phyloP scores from a whole-genome alignment of 306 rosid species.

The Quercus dentata region DNA sequence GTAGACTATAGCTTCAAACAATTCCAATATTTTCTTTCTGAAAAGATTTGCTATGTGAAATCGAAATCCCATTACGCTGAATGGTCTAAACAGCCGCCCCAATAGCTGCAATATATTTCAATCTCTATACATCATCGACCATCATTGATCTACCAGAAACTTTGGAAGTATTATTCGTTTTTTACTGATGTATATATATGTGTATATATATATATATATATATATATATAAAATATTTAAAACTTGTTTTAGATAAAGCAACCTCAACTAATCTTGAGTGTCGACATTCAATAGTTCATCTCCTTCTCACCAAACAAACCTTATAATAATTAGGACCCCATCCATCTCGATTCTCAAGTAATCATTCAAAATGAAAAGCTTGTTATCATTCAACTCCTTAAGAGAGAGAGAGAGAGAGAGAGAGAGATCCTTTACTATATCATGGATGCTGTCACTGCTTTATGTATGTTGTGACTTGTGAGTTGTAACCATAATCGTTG shows the following conservation, averaged over 20 bases:
- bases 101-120: not conserved
- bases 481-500: not conserved
- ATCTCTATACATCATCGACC: not conserved
- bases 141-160: constrained; percentile 6
- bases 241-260: not conserved
- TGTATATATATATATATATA: not conserved
- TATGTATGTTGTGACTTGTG: no score
- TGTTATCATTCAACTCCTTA: no score
- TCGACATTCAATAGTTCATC: constrained; percentile 39
- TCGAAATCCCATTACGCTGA: constrained; percentile 8
- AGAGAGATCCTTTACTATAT: not conserved
- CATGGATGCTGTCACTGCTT: not conserved
- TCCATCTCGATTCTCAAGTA: no score
- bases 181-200: not conserved
- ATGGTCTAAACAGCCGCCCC: constrained; percentile 8
- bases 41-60: not conserved
- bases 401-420: not conserved
- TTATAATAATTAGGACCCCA: constrained; percentile 8
- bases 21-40: not conserved
- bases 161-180: not conserved
- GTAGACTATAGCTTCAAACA: no score
- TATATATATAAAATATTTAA: not conserved
- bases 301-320: constrained; percentile 46
- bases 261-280: constrained; percentile 33
- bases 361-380: no score